Evolutionary conservation across 306 rosid genomes (phyloP), one percentile per base, ranked within the genome.

Genomic region (Cyclanthera cordifolia): DNA sequence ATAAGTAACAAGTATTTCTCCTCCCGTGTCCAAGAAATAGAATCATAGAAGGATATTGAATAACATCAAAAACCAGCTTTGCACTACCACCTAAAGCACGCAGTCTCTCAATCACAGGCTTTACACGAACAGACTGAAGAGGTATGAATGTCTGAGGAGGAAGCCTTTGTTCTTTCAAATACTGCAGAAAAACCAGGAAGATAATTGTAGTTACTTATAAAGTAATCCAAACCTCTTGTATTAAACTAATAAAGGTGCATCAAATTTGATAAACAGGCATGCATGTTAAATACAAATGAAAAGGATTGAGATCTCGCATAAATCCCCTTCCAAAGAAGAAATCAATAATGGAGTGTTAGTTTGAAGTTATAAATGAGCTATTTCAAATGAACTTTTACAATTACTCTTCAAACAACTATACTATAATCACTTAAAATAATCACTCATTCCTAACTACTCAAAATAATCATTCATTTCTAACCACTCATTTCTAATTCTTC

Each of bases 101-200:
- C 82, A 94, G 73, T 79, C 97, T 85, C 82, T 94, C 99, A 84
- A 85, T 79, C 66, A 94, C 77, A 27, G 91, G 97, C 87, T 94
- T 94, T 71, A 94, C 95, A 27, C 99, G 96, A 80, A 90, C 70
- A 58, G 96, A 88, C 78, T 94, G 91, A 75, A 94, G 88, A 81
- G 99, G 99, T 87, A 94, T 94, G 82, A 94, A 94, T 67, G 99
- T 94, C 83, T 88, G 97, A 56, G 99, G 99, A 79, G 99, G 99
- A 79, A 94, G 99, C 87, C 97, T 90, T 71, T 90, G 99, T 74
- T 94, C 99, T 89, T 94, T 94, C 87, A 94, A 90, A 82, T 94
- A 94, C 99, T 94, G 88, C 75, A 80, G 43, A 75, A 55, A 78
- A 78, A 59, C 74, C 74, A 69, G 72, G 49, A 53, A 69, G 54